phyloP scores from a whole-genome alignment of 1,139 yeast species.

The Yamadazyma aaseri region DNA sequence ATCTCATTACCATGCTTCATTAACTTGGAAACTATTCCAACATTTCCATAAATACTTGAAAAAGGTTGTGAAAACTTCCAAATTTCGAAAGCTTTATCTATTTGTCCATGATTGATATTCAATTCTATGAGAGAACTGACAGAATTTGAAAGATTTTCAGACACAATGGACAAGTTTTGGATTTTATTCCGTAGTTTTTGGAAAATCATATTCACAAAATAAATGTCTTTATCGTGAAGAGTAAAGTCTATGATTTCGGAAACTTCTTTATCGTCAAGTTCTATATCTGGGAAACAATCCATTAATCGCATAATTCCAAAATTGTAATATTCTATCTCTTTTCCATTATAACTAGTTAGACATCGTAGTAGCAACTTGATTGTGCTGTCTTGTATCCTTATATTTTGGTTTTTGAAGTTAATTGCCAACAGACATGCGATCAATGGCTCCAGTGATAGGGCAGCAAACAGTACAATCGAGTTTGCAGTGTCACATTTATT shows the following conservation, averaged over 20 bases:
- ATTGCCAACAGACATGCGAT: constrained; percentile 22
- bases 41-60: no score
- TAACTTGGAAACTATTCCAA: no score
- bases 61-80: no score
- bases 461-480: constrained; percentile 13
- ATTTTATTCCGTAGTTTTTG: constrained; percentile 9
- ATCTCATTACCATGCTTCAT: no score
- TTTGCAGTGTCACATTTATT: constrained; percentile 8
- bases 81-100: constrained; percentile 10
- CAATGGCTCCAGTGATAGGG: constrained; percentile 23
- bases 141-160: neutral
- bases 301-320: constrained; percentile 13
- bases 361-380: constrained; percentile 10
- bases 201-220: constrained; percentile 18
- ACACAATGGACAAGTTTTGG: neutral
- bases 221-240: constrained; percentile 7
- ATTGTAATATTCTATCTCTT: constrained; percentile 8
- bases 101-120: constrained; percentile 13
- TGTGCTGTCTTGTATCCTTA: constrained; percentile 5
- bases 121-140: constrained; percentile 9
- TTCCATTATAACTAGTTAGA: constrained; percentile 11
- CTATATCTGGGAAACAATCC: constrained; percentile 2
- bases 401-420: constrained; percentile 6
- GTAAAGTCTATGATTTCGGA: neutral
- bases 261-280: neutral